Evolutionary conservation across 495 filamentous ascomycete genomes (phyloP), one percentile per base, ranked within the genome.

Genomic region (Podospora appendiculata): DNA sequence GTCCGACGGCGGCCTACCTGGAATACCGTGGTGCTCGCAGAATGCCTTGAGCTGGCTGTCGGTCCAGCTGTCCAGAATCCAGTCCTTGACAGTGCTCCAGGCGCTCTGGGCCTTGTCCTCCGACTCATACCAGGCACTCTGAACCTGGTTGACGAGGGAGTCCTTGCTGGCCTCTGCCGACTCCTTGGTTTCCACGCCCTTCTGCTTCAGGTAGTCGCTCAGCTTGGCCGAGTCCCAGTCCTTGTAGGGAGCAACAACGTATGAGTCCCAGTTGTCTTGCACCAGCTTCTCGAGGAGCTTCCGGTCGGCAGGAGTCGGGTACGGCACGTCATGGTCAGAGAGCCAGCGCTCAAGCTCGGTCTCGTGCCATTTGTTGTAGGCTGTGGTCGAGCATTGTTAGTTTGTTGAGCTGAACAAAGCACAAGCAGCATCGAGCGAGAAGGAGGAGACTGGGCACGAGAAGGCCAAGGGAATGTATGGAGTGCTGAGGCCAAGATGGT

Each of bases 291-390:
- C 87, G 8, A 95, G 84, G 48, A 91, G 84, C 55, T 86, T 89
- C 60, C 89, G 87, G 63, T 93, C 89, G n/a, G 89, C 85, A 13
- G 87, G 84, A 6, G 79, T 82, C 25, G 89, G 86, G 60, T 91
- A 90, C 8, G 90, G 89, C 51, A 98, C 80, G 68, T 94, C 80
- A 71, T 98, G 82, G 60, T 98, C 93, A 19, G 87, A 88, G 52
- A 98, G 85, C 93, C 93, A 98, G 61, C 93, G 80, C 75, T 98
- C 92, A 10, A 98, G 80, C 76, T 98, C 93, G 7, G 89, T 95
- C 73, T 96, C 85, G 65, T 97, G 92, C 93, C 93, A 98, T 66
- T 92, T 96, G 74, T 96, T 96, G 79, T 97, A 98, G 6, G 84
- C 93, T 95, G 62, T 49, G 14, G 48, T 19, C 32, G 25, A 6